Conservation (phyloP, 139 green algal genomes). For the Coccomyxa sp. region DNA sequence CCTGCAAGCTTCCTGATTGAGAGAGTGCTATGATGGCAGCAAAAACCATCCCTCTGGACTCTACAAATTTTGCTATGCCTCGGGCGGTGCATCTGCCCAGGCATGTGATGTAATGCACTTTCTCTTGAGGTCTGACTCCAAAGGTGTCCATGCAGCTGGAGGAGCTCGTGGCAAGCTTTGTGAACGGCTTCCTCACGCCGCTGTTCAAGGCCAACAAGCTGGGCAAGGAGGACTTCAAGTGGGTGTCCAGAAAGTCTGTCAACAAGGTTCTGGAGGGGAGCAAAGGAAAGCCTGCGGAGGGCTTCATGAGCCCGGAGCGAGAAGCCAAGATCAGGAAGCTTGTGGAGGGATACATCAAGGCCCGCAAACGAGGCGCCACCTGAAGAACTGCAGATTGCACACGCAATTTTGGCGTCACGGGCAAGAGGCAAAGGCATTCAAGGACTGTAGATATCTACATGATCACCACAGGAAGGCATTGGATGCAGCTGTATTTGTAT, state of each 20-base stretch:
- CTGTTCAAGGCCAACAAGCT: slow-evolving; percentile 31
- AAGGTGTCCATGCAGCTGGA: neutral
- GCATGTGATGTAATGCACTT: neutral
- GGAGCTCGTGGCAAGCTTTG: neutral
- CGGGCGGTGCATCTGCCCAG: slow-evolving; percentile 4
- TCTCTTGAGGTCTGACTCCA: neutral
- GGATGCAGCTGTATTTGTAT: too few relatives aligned
- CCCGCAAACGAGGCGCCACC: neutral
- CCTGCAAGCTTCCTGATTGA: too few relatives aligned
- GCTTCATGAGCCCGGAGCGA: slow-evolving; percentile 16
- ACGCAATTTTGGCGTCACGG: too few relatives aligned
- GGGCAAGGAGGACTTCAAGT: slow-evolving; percentile 51
- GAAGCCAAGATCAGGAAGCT: slow-evolving; percentile 22
- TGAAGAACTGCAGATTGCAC: neutral
- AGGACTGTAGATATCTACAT: too few relatives aligned
- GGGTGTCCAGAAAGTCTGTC: slow-evolving; percentile 15
- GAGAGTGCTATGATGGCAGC: too few relatives aligned
- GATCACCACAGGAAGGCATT: too few relatives aligned
- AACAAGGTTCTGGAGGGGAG: slow-evolving; percentile 17
- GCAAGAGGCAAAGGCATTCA: too few relatives aligned
- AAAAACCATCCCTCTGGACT: neutral
- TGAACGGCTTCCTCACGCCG: slow-evolving; percentile 23
- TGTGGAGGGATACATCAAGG: slow-evolving; percentile 31
- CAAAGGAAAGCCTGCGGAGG: neutral
- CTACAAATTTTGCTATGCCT: slow-evolving; percentile 5